Evolutionary conservation across 306 rosid species (phyloP).

Genomic region (Geum urbanum): DNA sequence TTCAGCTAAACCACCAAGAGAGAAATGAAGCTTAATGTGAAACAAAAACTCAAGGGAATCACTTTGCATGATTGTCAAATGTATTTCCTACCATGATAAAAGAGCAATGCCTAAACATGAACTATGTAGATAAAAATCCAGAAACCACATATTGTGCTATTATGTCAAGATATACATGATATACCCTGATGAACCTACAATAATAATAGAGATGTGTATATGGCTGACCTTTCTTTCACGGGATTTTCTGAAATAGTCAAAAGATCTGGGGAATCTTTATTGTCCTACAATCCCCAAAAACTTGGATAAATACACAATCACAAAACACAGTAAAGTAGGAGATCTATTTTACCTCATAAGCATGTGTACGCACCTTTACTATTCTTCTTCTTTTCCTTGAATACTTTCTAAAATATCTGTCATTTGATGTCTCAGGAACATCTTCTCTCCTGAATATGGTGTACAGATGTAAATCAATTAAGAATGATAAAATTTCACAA

Average conservation of each 20-base stretch:
- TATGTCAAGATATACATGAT: background rate
- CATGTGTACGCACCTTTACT: conserved; percentile 12
- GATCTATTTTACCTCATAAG: conserved; percentile 34
- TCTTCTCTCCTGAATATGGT: conserved; percentile 1
- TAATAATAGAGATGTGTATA: background rate
- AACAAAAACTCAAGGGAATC: background rate
- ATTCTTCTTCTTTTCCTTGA: conserved; percentile 32
- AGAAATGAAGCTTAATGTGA: background rate
- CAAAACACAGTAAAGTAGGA: conserved; percentile 15
- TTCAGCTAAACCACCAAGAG: background rate
- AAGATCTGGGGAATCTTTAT: background rate
- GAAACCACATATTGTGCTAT: background rate
- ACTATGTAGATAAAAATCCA: background rate
- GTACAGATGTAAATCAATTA: background rate
- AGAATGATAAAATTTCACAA: background rate
- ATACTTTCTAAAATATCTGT: conserved; percentile 10
- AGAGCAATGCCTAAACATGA: background rate
- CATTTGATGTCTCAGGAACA: conserved; percentile 18
- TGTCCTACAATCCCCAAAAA: conserved; percentile 15
- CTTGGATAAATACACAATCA: background rate
- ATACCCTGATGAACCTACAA: background rate
- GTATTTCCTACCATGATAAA: background rate
- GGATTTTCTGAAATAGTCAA: background rate
- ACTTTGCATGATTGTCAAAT: background rate
- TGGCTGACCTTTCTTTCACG: conserved; percentile 12